phyloP scores from a whole-genome alignment of 768 basidiomycete species.

The Panellus pusillus region DNA sequence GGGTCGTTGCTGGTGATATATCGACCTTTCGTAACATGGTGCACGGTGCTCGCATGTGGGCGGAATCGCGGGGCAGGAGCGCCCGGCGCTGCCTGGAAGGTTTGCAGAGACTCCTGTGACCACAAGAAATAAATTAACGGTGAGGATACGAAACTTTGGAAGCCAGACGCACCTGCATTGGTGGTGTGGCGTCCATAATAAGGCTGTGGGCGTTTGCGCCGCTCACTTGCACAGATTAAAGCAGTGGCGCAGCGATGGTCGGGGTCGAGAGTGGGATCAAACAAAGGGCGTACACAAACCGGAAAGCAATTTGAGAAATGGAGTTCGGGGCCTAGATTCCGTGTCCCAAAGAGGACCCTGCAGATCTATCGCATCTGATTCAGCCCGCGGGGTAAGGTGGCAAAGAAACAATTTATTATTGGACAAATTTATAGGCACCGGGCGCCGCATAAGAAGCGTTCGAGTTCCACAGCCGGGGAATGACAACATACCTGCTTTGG shows the following conservation, averaged over 20 bases:
- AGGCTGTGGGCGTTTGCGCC: no score
- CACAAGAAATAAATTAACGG: conserved; percentile 4
- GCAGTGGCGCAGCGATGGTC: no score
- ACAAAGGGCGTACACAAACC: no score
- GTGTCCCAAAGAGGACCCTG: conserved; percentile 33
- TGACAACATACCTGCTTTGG: not conserved
- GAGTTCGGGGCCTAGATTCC: conserved; percentile 30
- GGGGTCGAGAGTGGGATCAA: no score
- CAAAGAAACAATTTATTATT: conserved; percentile 31
- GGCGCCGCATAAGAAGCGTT: conserved; percentile 21
- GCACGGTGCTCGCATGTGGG: conserved; percentile 72
- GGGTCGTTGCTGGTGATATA: conserved; percentile 92
- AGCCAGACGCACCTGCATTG: not conserved
- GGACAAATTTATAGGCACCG: conserved; percentile 25
- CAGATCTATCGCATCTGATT: conserved; percentile 36
- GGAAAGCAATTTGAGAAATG: conserved; percentile 7
- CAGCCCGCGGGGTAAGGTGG: no score
- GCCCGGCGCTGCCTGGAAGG: conserved; percentile 38
- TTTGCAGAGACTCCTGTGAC: conserved; percentile 43
- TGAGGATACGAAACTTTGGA: not conserved
- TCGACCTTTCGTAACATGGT: conserved; percentile 81
- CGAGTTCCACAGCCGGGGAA: not conserved
- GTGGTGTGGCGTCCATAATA: no score
- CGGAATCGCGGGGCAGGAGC: conserved; percentile 46
- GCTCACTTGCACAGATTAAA: no score